Conservation (phyloP, 768 basidiomycete genomes). For the Rhizopogon roseolus region DNA sequence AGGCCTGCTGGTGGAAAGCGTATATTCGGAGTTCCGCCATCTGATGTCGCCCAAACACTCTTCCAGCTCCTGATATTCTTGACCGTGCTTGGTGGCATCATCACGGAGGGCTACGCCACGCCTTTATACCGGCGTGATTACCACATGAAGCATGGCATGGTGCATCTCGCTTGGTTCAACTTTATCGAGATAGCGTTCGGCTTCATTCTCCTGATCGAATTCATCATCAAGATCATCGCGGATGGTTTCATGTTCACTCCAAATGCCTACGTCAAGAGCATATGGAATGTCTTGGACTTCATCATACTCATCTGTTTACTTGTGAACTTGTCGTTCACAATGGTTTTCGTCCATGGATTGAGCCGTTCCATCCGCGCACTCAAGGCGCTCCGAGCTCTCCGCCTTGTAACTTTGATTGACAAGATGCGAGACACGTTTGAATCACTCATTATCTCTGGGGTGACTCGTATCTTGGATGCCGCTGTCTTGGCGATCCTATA, state of each 20-base stretch:
- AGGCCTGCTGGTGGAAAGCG: conserved; percentile 82
- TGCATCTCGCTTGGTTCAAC: conserved; percentile 84
- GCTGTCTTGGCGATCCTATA: conserved; percentile 86
- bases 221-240: conserved; percentile 85
- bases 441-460: conserved; percentile 82
- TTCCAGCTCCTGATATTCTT: conserved; percentile 73
- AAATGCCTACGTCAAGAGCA: conserved; percentile 85
- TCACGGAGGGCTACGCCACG: conserved; percentile 79
- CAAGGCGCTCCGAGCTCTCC: conserved; percentile 83
- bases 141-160: conserved; percentile 51
- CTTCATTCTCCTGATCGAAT: conserved; percentile 70
- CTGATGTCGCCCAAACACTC: conserved; percentile 57
- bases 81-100: conserved; percentile 76
- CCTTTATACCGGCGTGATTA: conserved; percentile 78
- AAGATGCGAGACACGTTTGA: conserved; percentile 86
- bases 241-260: conserved; percentile 91
- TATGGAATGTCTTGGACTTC: conserved; percentile 92
- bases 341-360: conserved; percentile 74
- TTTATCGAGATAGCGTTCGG: conserved; percentile 73
- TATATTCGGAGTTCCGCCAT: conserved; percentile 73
- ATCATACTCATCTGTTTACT: conserved; percentile 75
- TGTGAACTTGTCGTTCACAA: conserved; percentile 64
- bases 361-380: conserved; percentile 80
- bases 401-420: conserved; percentile 85
- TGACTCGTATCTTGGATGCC: conserved; percentile 81